Evolutionary conservation across 352 stramenopile species (phyloP).

Genomic region (Globisporangium nodosum): DNA sequence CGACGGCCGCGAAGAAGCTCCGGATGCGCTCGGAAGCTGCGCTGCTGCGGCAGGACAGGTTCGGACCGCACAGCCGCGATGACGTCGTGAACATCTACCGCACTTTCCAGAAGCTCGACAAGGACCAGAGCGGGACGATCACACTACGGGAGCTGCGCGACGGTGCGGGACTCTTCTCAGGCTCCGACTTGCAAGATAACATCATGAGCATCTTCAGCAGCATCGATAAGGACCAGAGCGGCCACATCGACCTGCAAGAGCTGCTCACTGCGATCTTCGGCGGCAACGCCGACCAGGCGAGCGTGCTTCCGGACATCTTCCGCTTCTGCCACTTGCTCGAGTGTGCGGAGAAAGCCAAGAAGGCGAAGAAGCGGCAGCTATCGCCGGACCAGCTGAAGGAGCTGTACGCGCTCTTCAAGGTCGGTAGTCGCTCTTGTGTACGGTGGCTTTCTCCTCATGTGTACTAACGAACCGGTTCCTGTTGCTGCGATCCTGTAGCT

Average conservation of each 20-base stretch:
- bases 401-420: slow-evolving; percentile 53
- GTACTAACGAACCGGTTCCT: neutral
- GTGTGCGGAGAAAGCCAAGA: slow-evolving; percentile 44
- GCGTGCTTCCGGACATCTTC: slow-evolving; percentile 47
- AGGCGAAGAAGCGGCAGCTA: slow-evolving; percentile 45
- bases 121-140: slow-evolving; percentile 61
- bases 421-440: slow-evolving; percentile 16
- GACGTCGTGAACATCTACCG: slow-evolving; percentile 69
- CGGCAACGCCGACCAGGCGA: slow-evolving; percentile 19
- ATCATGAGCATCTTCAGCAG: slow-evolving; percentile 72
- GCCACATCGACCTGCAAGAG: slow-evolving; percentile 66
- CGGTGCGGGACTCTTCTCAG: slow-evolving; percentile 52
- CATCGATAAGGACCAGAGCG: slow-evolving; percentile 72
- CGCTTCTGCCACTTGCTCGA: slow-evolving; percentile 50
- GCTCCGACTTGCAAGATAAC: slow-evolving; percentile 61
- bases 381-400: slow-evolving; percentile 52
- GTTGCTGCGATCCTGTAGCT: slow-evolving; percentile 18
- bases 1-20: slow-evolving; percentile 40
- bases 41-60: slow-evolving; percentile 56
- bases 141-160: slow-evolving; percentile 56
- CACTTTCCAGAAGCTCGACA: slow-evolving; percentile 69
- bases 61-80: slow-evolving; percentile 58
- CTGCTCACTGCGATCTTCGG: slow-evolving; percentile 56
- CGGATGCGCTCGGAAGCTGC: slow-evolving; percentile 53
- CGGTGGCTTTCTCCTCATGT: neutral